phyloP scores from a whole-genome alignment of 2,329 filamentous ascomycete species.

The Ophiobolus disseminans region DNA sequence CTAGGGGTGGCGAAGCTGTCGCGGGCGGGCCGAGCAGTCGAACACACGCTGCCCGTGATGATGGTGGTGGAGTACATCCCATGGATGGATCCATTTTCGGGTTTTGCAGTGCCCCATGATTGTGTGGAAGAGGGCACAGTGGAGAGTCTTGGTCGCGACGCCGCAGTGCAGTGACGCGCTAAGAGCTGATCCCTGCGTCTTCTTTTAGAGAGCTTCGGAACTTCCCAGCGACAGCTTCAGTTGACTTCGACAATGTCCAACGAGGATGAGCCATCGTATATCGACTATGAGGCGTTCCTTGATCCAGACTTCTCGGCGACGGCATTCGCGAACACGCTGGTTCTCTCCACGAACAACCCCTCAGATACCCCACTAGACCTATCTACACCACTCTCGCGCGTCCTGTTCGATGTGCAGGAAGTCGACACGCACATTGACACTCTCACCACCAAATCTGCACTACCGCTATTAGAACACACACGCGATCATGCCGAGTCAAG shows the following conservation, averaged over 20 bases:
- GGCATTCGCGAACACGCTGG: slow-evolving; percentile 85
- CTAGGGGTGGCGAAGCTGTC: slow-evolving; percentile 5
- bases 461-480: slow-evolving; percentile 81
- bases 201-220: slow-evolving; percentile 1
- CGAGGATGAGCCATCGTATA: slow-evolving; percentile 75
- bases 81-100: too few relatives aligned
- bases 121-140: too few relatives aligned
- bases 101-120: too few relatives aligned
- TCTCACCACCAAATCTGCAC: slow-evolving; percentile 82
- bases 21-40: too few relatives aligned
- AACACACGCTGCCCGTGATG: slow-evolving; percentile 9
- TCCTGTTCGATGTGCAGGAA: slow-evolving; percentile 96
- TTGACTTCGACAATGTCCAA: slow-evolving; percentile 34
- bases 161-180: not conserved
- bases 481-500: slow-evolving; percentile 76
- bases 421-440: slow-evolving; percentile 94
- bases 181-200: slow-evolving; percentile 8
- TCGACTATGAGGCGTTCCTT: slow-evolving; percentile 94
- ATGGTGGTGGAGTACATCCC: slow-evolving; percentile 2
- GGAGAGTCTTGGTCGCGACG: not conserved
- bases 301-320: slow-evolving; percentile 81
- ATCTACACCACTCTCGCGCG: slow-evolving; percentile 88
- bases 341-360: slow-evolving; percentile 89
- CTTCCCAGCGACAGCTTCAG: slow-evolving; percentile 1
- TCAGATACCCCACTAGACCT: slow-evolving; percentile 90